A percentile compares a stretch with the other conserved stretches of the same genome.
These are phyloP conservation scores for Beauveria sp. DNA, from an alignment of 2,329 filamentous ascomycete species.

Conservation along the genomic window DNA sequence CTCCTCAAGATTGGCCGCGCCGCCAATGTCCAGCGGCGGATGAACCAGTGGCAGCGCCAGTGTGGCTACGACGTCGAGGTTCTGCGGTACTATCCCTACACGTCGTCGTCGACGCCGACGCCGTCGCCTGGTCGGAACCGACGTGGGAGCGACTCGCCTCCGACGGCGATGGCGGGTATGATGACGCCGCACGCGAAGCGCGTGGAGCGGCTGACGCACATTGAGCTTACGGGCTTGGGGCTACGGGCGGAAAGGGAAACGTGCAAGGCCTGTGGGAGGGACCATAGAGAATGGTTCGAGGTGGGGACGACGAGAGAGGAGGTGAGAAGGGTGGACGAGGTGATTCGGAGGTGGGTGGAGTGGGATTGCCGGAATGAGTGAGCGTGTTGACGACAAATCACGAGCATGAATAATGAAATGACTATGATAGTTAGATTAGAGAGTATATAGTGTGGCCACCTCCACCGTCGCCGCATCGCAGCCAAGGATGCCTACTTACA, in stretches of 20 bases:
- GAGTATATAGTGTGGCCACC: no score
- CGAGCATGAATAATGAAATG: neutral
- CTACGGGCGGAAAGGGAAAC: conserved; percentile 44
- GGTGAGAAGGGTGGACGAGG: conserved; percentile 57
- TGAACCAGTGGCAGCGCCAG: conserved; percentile 90
- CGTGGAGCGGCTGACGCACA: conserved; percentile 82
- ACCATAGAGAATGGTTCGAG: conserved; percentile 94
- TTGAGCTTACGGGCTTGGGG: conserved; percentile 67
- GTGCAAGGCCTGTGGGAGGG: conserved; percentile 72
- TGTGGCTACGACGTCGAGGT: conserved; percentile 85
- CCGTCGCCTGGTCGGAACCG: neutral
- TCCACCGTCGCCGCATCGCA: no score
- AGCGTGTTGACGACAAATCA: neutral
- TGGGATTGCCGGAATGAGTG: conserved; percentile 49
- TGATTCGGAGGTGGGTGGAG: conserved; percentile 75
- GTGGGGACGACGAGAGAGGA: conserved; percentile 67
- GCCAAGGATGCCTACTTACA: no score
- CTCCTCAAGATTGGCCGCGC: conserved; percentile 61
- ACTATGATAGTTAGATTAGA: no score
- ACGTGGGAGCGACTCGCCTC: conserved; percentile 12
- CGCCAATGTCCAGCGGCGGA: conserved; percentile 77
- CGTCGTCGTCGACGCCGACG: conserved; percentile 2
- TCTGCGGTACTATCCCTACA: conserved; percentile 84
- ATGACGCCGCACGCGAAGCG: conserved; percentile 82
- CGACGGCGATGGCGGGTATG: conserved; percentile 33